Base-by-base conservation (phyloP, 2,329 filamentous ascomycete species). In the Fusarium nanum region DNA sequence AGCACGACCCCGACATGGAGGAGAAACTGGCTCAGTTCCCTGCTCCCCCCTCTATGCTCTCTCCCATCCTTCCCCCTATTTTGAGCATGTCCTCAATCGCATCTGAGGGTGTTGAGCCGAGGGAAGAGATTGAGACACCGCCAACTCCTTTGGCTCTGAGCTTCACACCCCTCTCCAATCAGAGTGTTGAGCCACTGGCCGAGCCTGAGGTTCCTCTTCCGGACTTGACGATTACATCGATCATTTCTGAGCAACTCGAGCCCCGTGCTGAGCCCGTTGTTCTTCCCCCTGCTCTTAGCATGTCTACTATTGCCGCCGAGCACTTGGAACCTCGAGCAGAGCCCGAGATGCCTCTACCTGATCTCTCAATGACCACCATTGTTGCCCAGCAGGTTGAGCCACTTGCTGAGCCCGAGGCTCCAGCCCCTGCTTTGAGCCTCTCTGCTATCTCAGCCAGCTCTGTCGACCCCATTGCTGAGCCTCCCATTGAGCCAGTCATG, bases 1-100 rank as follows among this genome's bases (percentile, higher is more conserved):
- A 88, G 67, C 81, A 84, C 66, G 85, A 87, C 44, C 75, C 76
- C 16, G 83, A 85, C 25, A 82, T 88, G 75, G 83, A 83, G 20
- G 82, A 84, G 60, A 86, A 84, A 71, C 78, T 89, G 50, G 82
- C 83, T 18, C 82, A 84, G 68, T 88, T 88, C 79, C 86, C 87
- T 4, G 81, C 84, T 14, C 87, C 87, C 7, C 86, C 86, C 1
- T 80, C 80, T 0, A 81, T 82, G n/a, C 73, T 80, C 6, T 73
- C 77, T 1, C 74, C 74, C 8, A 75, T 81, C 41, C 56, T 78
- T 22, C 74, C 78, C 2, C 79, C 81, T 7, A 73, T 77, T 1
- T 77, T 87, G 30, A 81, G 75, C 45, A 75, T 87, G 37, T 86
- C 86, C 2, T 71, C 67, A 2, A 82, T 88, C 20, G 80, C 83